Base-by-base conservation (phyloP, 176 grass and related monocot species). In the Bonia amplexicaulis region DNA sequence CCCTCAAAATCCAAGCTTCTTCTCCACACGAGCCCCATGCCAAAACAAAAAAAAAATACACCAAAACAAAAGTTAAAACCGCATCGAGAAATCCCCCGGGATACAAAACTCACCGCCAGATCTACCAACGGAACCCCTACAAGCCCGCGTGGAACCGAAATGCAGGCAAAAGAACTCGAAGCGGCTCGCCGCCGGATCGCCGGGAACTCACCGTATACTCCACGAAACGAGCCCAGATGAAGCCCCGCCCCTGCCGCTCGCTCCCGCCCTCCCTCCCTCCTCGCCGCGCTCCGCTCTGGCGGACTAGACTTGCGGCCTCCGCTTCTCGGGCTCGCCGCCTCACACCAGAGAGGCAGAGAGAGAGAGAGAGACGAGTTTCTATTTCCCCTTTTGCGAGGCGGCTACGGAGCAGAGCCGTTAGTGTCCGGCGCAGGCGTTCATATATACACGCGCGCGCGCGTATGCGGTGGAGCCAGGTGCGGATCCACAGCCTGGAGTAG, bases 261-360 rank as follows among this genome's bases (percentile, higher is more conserved):
- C 6, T 22, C 8, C 74, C 17, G 17, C 69, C 42, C 31, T 16
- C 9, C 31, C 31, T 3, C 25, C 25, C 51, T 47, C 16, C n/a
- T 40, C 19, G 49, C 44, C 7, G 49, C 72, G 66, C 37, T 29
- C 71, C 39, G 61, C 78, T 69, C 1, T 46, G 35, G 45, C 73
- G 74, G 79, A 66, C 80, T 74, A 11, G 72, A 70, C 79, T 53
- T 41, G 87, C 79, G 87, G 87, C 76, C 76, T 85, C 81, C 76
- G 87, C 82, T 73, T 16, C 76, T 85, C 67, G 22, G 49, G 25
- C 81, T 89, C 87, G 87, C 81, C 81, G 74, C 82, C 87, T 47
- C 87, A 80, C 74, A 27, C 17, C 39, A 17, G 29, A 26, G 20
- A n/a, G 39, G 6, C 15, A 33, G 27, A 48, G 40, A 25, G 27